Base-by-base conservation (phyloP, 2,329 filamentous ascomycete genomes). In the Xylaria digitata region DNA sequence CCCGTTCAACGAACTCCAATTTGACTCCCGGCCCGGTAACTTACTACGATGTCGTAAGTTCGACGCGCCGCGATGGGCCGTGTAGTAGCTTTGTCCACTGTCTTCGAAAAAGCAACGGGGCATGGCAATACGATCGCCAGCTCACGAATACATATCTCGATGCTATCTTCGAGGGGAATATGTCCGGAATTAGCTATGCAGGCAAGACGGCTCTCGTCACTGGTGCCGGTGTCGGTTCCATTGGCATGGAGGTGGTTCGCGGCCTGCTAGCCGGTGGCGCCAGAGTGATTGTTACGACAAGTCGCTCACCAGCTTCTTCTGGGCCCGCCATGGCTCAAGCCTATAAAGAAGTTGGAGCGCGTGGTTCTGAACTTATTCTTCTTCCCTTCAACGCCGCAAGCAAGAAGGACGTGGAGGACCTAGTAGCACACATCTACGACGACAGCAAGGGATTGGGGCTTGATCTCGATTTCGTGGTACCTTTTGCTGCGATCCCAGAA, bases 51-150 rank as follows among this genome's bases (percentile, higher is more conserved):
- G 61, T 60, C 34, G 65, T 67, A 34, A 67, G 65, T 13, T 63
- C 64, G 1, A 59, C 64, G 11, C 53, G 59, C 19, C 54, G 49
- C 4, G 19, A 32, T 43, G 64, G 59, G 17, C 64, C 59, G 95
- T 99, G 56, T 92, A 93, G 77, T 93, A 98, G 80, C 40, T 99
- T 98, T 89, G 84, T 99, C 59, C 96, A 99, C 79, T 85, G 98
- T 66, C 97, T 97, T 87, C 92, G 93, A 80, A 96, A 96, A 82
- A 89, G 92, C 61, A 88, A 94, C 70, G 92, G 97, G 75, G 94
- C 94, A 68, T 99, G 96, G 96, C 94, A 98, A 77, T 99, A 98
- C 85, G 97, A 93, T 88, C 98, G 98, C 87, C 97, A 96, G 84
- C 88, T 99, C 66, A 98, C 96, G 37, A 92, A 92, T 65, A 82